A percentile compares a stretch with the other conserved stretches of the same genome.
Conservation (phyloP, 768 basidiomycete species). For the Rhodosporidiobolus sp. region DNA sequence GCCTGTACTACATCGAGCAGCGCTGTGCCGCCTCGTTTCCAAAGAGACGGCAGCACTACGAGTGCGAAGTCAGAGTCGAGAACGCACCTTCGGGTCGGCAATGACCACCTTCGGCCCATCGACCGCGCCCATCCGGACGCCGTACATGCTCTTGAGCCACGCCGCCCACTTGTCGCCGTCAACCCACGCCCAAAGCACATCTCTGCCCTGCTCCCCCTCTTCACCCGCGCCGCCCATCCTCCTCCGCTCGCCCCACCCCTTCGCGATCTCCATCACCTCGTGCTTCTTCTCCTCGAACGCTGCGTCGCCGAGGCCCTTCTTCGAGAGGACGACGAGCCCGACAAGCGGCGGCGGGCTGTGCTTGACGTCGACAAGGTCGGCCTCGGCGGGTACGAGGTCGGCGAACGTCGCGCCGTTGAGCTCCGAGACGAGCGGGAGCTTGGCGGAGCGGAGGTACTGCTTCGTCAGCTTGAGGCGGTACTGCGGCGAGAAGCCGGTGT, state of each 20-base stretch:
- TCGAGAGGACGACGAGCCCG: constrained; percentile 59
- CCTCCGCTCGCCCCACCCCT: constrained; percentile 3
- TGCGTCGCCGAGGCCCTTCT: constrained; percentile 30
- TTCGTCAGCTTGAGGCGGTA: constrained; percentile 34
- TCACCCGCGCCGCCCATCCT: not conserved
- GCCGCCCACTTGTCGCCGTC: constrained; percentile 75
- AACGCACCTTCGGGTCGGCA: constrained; percentile 31
- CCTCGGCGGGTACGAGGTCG: constrained; percentile 69
- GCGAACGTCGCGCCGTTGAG: constrained; percentile 77
- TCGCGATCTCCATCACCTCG: not conserved
- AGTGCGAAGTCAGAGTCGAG: too few species aligned
- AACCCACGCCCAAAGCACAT: constrained; percentile 75
- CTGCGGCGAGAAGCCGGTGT: constrained; percentile 23
- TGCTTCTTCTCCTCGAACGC: constrained; percentile 18
- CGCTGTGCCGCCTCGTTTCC: too few species aligned
- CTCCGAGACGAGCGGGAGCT: constrained; percentile 69
- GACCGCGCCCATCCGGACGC: constrained; percentile 52
- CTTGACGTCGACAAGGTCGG: constrained; percentile 51
- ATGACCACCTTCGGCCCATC: constrained; percentile 42
- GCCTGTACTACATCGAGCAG: too few species aligned
- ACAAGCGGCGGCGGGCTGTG: constrained; percentile 60
- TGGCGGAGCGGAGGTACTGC: constrained; percentile 65
- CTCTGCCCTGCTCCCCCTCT: constrained; percentile 28
- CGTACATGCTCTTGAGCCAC: constrained; percentile 93
- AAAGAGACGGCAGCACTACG: too few species aligned